Conservation (phyloP, 176 grass and related monocot species). For the Pontederia crassipes region DNA sequence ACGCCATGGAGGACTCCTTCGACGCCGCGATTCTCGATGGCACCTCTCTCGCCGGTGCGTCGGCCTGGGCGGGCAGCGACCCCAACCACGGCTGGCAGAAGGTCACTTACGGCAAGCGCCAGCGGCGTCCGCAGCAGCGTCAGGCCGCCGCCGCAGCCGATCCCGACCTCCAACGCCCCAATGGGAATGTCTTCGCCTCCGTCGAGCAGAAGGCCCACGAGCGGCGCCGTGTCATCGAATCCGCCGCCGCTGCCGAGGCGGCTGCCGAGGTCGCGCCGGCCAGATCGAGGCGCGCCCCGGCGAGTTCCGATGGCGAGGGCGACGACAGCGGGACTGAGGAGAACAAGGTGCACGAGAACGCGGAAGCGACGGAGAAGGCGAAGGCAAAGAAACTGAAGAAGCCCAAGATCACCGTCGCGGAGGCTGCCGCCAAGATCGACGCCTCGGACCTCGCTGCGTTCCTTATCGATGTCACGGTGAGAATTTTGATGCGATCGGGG, state of each 20-base stretch:
- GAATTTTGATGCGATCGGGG: constrained; percentile 23
- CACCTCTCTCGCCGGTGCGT: constrained; percentile 5
- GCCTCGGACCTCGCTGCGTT: constrained; percentile 43
- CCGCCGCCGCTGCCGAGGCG: constrained; percentile 27
- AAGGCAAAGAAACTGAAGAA: constrained; percentile 76
- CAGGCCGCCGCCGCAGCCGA: constrained; percentile 12
- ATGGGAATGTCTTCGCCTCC: constrained; percentile 46
- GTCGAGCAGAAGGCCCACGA: constrained; percentile 69
- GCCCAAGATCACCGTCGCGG: constrained; percentile 65
- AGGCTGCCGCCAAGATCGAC: constrained; percentile 66
- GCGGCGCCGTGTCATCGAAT: constrained; percentile 66
- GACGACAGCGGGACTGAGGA: constrained; percentile 28
- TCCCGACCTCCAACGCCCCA: constrained; percentile 1
- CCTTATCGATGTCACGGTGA: constrained; percentile 78
- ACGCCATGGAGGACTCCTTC: constrained; percentile 44
- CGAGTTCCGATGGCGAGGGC: constrained; percentile 41
- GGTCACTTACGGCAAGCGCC: constrained; percentile 73
- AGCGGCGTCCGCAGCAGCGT: constrained; percentile 21
- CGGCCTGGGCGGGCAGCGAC: constrained; percentile 10
- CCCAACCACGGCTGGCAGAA: constrained; percentile 79
- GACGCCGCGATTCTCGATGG: constrained; percentile 29
- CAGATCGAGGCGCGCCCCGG: not conserved
- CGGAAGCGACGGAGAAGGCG: constrained; percentile 32
- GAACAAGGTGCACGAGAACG: constrained; percentile 19
- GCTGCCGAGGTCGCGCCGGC: not conserved